These are phyloP conservation scores for Verticillium isaacii DNA, from an alignment of 2,329 filamentous ascomycete species.

Conservation along the genomic window DNA sequence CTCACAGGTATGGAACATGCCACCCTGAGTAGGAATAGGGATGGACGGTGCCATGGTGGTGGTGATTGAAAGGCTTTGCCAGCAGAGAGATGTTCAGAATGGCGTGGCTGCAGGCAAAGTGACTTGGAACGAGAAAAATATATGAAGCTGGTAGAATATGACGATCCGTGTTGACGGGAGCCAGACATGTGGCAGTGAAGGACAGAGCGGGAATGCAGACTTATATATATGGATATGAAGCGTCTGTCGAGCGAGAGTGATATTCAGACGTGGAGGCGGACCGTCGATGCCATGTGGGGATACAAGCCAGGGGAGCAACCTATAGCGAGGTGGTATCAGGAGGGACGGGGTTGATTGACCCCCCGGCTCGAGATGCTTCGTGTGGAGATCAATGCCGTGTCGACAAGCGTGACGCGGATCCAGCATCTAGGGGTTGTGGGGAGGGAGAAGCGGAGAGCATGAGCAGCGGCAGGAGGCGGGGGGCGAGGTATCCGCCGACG, in stretches of 20 bases:
- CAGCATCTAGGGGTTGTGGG: neutral
- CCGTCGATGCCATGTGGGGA: neutral
- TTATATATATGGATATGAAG: constrained; percentile 1
- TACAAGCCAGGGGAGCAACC: neutral
- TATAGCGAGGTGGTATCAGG: constrained; percentile 1
- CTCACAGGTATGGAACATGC: constrained; percentile 15
- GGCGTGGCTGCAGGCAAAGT: neutral
- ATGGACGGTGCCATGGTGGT: constrained; percentile 11
- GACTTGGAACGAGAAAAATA: neutral
- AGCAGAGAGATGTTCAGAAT: neutral
- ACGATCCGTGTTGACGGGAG: neutral
- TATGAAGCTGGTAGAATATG: neutral
- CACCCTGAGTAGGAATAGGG: constrained; percentile 11
- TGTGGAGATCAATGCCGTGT: constrained; percentile 1
- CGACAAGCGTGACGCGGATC: neutral
- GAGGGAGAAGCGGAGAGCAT: neutral
- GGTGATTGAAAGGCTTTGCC: neutral
- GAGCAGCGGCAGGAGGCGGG: neutral
- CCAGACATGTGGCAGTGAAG: neutral
- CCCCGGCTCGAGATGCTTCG: neutral
- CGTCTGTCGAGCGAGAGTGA: neutral
- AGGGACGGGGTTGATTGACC: neutral
- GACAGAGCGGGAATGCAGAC: neutral
- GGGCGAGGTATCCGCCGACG: neutral
- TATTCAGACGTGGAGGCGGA: neutral